Percentiles rank a stretch among this genome's conserved stretches.
Conservation (phyloP, 306 rosid genomes). For the Malus asiatica region DNA sequence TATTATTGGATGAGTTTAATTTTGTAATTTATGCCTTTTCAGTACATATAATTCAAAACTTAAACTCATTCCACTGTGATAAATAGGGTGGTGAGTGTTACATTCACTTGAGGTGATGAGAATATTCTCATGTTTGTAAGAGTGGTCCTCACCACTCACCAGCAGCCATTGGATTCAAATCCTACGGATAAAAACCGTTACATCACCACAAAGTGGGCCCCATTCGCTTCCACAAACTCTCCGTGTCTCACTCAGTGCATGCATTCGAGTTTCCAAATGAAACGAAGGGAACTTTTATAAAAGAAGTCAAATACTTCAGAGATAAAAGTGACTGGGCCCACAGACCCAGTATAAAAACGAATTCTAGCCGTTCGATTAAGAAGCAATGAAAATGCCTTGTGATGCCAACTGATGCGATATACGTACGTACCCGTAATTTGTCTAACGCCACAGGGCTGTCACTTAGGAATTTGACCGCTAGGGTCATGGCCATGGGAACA, state of each 20-base stretch:
- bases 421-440: conserved; percentile 41
- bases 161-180: conserved; percentile 30
- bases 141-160: conserved; percentile 28
- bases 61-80: too few species aligned
- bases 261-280: conserved; percentile 7
- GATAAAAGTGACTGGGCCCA: not conserved
- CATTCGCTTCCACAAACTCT: not conserved
- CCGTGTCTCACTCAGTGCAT: conserved; percentile 18
- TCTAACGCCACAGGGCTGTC: conserved; percentile 51
- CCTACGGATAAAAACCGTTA: conserved; percentile 31
- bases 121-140: not conserved
- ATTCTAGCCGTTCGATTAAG: conserved; percentile 21
- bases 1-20: too few species aligned
- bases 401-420: not conserved
- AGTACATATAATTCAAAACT: too few species aligned
- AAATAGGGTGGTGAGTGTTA: too few species aligned
- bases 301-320: conserved; percentile 20
- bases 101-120: too few species aligned
- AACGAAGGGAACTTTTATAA: not conserved
- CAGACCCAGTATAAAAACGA: not conserved
- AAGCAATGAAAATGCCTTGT: not conserved
- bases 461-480: conserved; percentile 59
- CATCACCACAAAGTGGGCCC: conserved; percentile 16
- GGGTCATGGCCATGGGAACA: conserved; percentile 72
- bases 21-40: too few species aligned